These are phyloP conservation scores for Wakefieldia striispora DNA, from an alignment of 768 basidiomycete genomes.

Conservation along the genomic window DNA sequence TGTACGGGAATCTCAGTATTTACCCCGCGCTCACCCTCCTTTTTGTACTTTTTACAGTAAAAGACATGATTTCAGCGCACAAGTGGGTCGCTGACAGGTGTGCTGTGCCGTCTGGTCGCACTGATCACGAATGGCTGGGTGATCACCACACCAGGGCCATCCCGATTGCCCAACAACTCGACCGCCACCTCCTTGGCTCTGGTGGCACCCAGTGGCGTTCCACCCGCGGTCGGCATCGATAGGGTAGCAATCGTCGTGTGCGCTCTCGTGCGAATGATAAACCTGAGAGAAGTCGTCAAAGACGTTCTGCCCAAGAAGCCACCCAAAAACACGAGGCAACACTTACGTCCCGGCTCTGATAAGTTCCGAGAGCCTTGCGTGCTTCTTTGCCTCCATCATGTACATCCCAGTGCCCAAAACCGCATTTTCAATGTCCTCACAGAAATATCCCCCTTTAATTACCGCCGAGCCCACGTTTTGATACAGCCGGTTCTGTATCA, in stretches of 20 bases:
- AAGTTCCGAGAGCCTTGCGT: slow-evolving; percentile 50
- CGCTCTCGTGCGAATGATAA: slow-evolving; percentile 36
- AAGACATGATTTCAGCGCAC: not conserved
- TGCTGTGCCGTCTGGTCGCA: not conserved
- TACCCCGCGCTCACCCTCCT: not conserved
- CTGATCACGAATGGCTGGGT: not conserved
- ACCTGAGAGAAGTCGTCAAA: slow-evolving; percentile 18
- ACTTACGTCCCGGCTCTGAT: slow-evolving; percentile 53
- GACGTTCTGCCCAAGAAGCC: slow-evolving; percentile 1
- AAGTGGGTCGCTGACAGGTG: not conserved
- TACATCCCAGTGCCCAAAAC: slow-evolving; percentile 52
- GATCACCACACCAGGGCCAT: not conserved
- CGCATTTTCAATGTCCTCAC: slow-evolving; percentile 28
- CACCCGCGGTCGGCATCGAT: slow-evolving; percentile 12
- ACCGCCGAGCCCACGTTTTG: slow-evolving; percentile 3
- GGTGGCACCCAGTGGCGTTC: slow-evolving; percentile 48
- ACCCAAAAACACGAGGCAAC: slow-evolving; percentile 7
- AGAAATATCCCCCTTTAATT: slow-evolving; percentile 9
- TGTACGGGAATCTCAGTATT: slow-evolving; percentile 3
- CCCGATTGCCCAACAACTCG: slow-evolving; percentile 8
- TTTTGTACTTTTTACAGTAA: not conserved
- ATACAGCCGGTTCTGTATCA: slow-evolving; percentile 3
- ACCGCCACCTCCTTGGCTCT: slow-evolving; percentile 71
- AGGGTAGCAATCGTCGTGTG: slow-evolving; percentile 30
- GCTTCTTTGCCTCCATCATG: slow-evolving; percentile 53